Evolutionary conservation across 2,329 filamentous ascomycete species (phyloP), one percentile per base, ranked within the genome.

Genomic region (Emydomyces testavorans): DNA sequence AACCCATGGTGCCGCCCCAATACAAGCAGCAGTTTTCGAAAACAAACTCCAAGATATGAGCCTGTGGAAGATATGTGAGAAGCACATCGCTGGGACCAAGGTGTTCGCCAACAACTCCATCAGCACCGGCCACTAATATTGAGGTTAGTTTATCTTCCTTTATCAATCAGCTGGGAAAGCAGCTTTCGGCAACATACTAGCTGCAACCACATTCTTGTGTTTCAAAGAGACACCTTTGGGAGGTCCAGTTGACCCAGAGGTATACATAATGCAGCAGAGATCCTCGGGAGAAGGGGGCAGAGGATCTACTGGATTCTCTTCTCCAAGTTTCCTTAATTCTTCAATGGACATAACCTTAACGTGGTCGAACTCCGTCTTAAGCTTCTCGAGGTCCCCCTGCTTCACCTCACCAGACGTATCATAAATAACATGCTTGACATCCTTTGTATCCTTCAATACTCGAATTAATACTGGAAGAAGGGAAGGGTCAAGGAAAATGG

Each of bases 11-110:
- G 57, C 83, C 89, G 57, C 92, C 92, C 73, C 90, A 85, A 69
- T 82, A 92, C 52, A 98, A 68, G 50, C 84, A 86, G 6, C 90
- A 73, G 64, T 94, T 95, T 69, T 98, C 92, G 56, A 98, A 86
- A 50, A 90, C 84, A 66, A 94, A 92, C 67, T 98, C 92, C 59
- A 98, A 80, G 59, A 96, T 96, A 63, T 98, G 92, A 1, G 92
- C 89, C 46, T 94, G 80, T 1, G 92, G 92, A 11, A 98, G 78
- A 66, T 96, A 98, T 18, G 89, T 87, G 38, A 98, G 76, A 36
- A 96, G 74, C 38, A 77, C 77, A 57, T 98, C 92, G 38, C 76
- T 79, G 50, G 83, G 80, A 51, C 81, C 82, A 42, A 96, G 78
- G 59, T 83, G 83, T 50, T 82, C 79, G 18, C 84, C 85, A 40